These are phyloP conservation scores for Neofusicoccum kwambonambiense DNA, from an alignment of 2,329 filamentous ascomycete genomes.

Conservation along the genomic window DNA sequence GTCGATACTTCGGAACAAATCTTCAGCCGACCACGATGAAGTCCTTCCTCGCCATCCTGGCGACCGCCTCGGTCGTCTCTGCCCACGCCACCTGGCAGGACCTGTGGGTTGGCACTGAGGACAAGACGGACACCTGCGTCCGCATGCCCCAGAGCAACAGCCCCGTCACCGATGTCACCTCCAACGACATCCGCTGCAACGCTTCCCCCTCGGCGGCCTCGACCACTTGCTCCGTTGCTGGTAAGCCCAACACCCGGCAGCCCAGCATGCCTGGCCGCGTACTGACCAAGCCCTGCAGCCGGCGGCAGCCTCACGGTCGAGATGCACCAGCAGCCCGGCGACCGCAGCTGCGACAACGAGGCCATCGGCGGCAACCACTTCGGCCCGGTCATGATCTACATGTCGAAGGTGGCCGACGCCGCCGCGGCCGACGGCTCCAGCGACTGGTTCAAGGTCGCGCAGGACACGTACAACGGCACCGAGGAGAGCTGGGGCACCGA, in stretches of 20 bases:
- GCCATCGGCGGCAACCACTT: constrained; percentile 41
- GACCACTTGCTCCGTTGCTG: constrained; percentile 24
- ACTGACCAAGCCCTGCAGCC: constrained; percentile 26
- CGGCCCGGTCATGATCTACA: constrained; percentile 47
- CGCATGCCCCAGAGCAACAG: constrained; percentile 45
- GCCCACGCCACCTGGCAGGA: constrained; percentile 41
- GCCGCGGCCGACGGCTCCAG: constrained; percentile 58
- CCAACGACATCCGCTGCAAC: constrained; percentile 36
- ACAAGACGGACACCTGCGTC: constrained; percentile 43
- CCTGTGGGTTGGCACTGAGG: constrained; percentile 36
- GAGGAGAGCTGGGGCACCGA: constrained; percentile 41
- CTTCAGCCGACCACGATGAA: constrained; percentile 7
- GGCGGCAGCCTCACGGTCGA: constrained; percentile 36
- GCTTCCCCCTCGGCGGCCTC: constrained; percentile 27
- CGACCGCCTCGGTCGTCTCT: constrained; percentile 33
- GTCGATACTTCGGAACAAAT: background rate
- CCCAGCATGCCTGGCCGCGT: background rate
- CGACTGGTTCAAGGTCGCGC: constrained; percentile 53
- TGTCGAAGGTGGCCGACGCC: constrained; percentile 39
- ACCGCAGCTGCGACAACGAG: constrained; percentile 31
- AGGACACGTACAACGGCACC: constrained; percentile 37
- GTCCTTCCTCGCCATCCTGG: constrained; percentile 28
- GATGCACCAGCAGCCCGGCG: constrained; percentile 37
- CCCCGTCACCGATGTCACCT: constrained; percentile 36
- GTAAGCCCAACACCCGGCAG: background rate